Evolutionary conservation across 305 asterid species (phyloP), one percentile per base, ranked within the genome.

Genomic region (Solanum hybrid): DNA sequence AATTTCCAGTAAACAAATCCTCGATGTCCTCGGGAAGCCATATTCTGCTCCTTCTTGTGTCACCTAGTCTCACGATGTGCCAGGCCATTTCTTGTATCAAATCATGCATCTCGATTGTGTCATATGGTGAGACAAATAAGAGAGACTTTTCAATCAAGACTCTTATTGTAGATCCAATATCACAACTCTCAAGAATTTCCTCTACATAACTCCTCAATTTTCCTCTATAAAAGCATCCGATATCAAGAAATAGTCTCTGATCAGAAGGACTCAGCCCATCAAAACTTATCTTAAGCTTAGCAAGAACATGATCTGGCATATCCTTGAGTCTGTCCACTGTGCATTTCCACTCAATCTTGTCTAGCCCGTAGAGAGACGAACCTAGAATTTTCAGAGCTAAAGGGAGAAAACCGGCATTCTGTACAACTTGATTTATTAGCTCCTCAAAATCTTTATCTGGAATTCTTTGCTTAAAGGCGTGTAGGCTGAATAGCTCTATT

Each of bases 221-320:
- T 29, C 84, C 84, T 41, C 90, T 41, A 39, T 73, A 76, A 38
- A 76, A 73, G 45, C 90, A 88, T 73, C 86, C 90, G 14, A 88
- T 75, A 88, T 73, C 83, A 17, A 88, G 83, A 76, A 88, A 88
- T 37, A 76, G 82, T n/a, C 72, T 88, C 84, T 76, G 82, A 45
- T 76, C 76, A 39, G 12, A n/a, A 76, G 68, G 15, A n/a, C 51
- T 41, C 39, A 88, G 86, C 10, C 90, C 86, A 17, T 88, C 90
- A 76, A 88, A 88, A 76, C 90, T 88, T 88, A 88, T 88, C 90
- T 75, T 88, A 75, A 88, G 90, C 90, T 75, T 88, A 39, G 70
- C 70, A 75, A 88, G 82, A 76, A 88, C 86, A 12, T 76, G 6
- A 76, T 88, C 39, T 41, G 90, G 90, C 75, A 88, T 31, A 78